Evolutionary conservation across 495 filamentous ascomycete genomes (phyloP).

Genomic region (Endocarpon pusillum): DNA sequence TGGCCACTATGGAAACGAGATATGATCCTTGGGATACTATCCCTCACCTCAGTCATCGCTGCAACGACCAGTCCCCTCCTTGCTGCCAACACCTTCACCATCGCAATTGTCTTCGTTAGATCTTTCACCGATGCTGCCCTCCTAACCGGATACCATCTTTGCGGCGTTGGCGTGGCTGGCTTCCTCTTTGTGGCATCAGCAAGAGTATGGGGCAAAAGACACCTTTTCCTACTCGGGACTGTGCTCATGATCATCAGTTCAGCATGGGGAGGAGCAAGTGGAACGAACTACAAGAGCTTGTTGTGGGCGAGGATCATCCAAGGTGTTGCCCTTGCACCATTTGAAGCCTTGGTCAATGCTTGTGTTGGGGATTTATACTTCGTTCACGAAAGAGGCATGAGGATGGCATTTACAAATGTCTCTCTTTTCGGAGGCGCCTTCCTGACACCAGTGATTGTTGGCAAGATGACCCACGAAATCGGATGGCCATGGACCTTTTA

Average conservation of each 20-base stretch:
- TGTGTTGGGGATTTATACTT: constrained; percentile 63
- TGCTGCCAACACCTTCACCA: constrained; percentile 66
- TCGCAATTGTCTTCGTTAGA: constrained; percentile 39
- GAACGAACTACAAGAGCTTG: constrained; percentile 46
- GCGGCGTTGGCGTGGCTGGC: constrained; percentile 64
- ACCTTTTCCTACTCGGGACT: constrained; percentile 68
- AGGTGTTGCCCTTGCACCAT: constrained; percentile 58
- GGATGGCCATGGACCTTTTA: constrained; percentile 69
- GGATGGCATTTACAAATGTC: constrained; percentile 83
- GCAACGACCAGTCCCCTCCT: constrained; percentile 68
- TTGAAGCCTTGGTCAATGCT: constrained; percentile 61
- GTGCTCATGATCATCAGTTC: constrained; percentile 53
- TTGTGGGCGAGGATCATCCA: constrained; percentile 63
- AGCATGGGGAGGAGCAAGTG: constrained; percentile 62
- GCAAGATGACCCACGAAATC: constrained; percentile 61
- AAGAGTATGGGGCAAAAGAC: constrained; percentile 83
- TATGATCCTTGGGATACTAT: constrained; percentile 59
- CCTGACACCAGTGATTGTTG: constrained; percentile 75
- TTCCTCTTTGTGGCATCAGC: constrained; percentile 73
- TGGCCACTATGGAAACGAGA: constrained; percentile 85
- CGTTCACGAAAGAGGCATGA: constrained; percentile 65
- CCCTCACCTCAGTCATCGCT: constrained; percentile 62
- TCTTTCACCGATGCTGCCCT: constrained; percentile 58
- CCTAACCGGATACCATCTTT: constrained; percentile 74
- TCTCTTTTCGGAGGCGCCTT: constrained; percentile 84